Base-by-base conservation (phyloP, 805 yeast species). In the Saccharomycopsis sp. region DNA sequence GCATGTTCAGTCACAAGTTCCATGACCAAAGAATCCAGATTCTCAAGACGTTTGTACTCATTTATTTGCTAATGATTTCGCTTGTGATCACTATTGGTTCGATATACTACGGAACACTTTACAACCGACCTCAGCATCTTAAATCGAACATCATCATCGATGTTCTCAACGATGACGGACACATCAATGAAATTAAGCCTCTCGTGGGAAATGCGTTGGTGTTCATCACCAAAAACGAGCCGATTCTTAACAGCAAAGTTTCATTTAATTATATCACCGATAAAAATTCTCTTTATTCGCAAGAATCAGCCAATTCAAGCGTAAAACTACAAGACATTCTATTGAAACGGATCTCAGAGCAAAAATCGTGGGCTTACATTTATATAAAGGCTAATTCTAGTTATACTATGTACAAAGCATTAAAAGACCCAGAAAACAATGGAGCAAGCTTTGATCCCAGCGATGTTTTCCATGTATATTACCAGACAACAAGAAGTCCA, bases 401-500 rank as follows among this genome's bases (percentile, higher is more conserved):
- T 3, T 64, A 65, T 35, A 53, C 64, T 12, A 56, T 72, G 2
- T 58, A 64, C 47, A 49, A 63, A 20, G 69, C 75, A 3, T 64
- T 73, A 35, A 56, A 56, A 12, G 55, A 53, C 8, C 57, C 64
- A 2, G 52, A 58, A 22, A 59, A 66, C 0, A 29, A 59, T 1
- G 62, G 64, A 20, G 9, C 25, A 7, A 8, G 8, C n/a, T 57
- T 57, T 29, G 55, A 51, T 35, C 17, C 29, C 14, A 15, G 58
- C 14, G 47, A 56, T n/a, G 68, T 77, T 44, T 69, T 82, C 8
- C 65, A 72, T n/a, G 70, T 75, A 3, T 67, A 76, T 53, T 85
- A 79, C 66, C 88, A 84, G 68, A 77, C 86, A 1, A 88, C 86
- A 2, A 73, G 91, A 64, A 92, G 87, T 66, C 75, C 80, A 42